These are phyloP conservation scores for Fagopyrum esculentum DNA, from an alignment of 148 eudicot species.

Conservation along the genomic window DNA sequence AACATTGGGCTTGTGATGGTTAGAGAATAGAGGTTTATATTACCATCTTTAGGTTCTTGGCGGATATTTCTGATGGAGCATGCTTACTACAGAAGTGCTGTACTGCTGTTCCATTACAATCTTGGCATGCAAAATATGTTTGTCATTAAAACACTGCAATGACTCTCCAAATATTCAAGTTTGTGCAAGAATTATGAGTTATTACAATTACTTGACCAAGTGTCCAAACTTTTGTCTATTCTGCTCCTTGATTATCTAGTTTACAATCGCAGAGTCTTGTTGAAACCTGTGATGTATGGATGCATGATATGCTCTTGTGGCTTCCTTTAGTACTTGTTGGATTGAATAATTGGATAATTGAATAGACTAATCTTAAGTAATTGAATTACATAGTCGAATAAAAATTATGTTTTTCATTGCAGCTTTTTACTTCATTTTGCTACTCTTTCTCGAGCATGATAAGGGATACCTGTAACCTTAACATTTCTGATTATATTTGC, in stretches of 20 bases:
- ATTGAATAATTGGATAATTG: background rate
- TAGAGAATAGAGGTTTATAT: background rate
- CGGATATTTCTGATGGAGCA: background rate
- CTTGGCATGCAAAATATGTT: background rate
- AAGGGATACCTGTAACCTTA: background rate
- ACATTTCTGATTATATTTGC: constrained; percentile 20
- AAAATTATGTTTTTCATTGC: background rate
- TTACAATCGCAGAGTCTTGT: background rate
- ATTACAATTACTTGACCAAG: background rate
- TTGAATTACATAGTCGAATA: background rate
- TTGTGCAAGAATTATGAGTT: background rate
- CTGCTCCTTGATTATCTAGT: background rate
- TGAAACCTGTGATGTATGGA: background rate
- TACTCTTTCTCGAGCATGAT: background rate
- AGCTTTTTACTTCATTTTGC: background rate
- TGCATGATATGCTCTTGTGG: background rate
- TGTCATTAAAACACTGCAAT: background rate
- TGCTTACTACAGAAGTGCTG: background rate
- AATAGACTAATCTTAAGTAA: background rate
- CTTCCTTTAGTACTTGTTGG: background rate
- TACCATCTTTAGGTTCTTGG: background rate
- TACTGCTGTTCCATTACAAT: background rate
- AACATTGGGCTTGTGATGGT: background rate
- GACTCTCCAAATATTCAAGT: background rate
- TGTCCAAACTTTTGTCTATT: background rate